These are phyloP conservation scores for Epicoccum sorghinum DNA, from an alignment of 2,329 filamentous ascomycete species.

Conservation along the genomic window DNA sequence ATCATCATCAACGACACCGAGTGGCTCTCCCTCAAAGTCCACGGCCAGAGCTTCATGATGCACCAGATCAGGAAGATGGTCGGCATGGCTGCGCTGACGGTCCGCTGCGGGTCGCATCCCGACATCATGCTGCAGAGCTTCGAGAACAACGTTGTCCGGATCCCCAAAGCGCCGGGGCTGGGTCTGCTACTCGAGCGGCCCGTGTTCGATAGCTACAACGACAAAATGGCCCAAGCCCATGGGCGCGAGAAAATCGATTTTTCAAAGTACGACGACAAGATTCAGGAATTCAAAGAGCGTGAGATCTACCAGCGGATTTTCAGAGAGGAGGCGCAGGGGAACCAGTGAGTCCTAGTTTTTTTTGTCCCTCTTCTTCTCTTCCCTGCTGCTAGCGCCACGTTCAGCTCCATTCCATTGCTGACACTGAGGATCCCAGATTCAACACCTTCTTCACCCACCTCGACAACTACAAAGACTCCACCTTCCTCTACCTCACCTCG, in stretches of 20 bases:
- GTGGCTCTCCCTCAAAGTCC: conserved; percentile 94
- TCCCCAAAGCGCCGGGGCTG: conserved; percentile 91
- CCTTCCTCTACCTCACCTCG: conserved; percentile 58
- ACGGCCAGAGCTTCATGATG: conserved; percentile 99
- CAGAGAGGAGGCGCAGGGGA: conserved; percentile 83
- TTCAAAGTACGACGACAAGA: conserved; percentile 74
- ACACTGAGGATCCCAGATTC: conserved; percentile 40
- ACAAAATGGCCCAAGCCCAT: conserved; percentile 67
- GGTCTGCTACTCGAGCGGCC: conserved; percentile 88
- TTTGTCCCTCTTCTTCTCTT: not conserved
- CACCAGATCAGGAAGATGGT: conserved; percentile 99
- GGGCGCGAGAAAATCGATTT: conserved; percentile 78
- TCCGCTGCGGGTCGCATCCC: conserved; percentile 80
- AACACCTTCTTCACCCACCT: conserved; percentile 58
- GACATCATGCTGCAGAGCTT: conserved; percentile 77
- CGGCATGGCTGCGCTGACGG: conserved; percentile 82
- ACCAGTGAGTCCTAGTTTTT: conserved; percentile 61
- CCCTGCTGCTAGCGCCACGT: not conserved
- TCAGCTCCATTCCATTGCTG: conserved; percentile 7
- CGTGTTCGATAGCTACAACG: conserved; percentile 90
- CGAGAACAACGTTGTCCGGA: conserved; percentile 72
- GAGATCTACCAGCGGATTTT: conserved; percentile 95
- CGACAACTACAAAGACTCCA: conserved; percentile 57
- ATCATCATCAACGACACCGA: conserved; percentile 90
- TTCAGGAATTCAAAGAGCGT: conserved; percentile 86